Evolutionary conservation across 2,329 filamentous ascomycete genomes (phyloP), one percentile per base, ranked within the genome.

Genomic region (Talaromyces sp.): DNA sequence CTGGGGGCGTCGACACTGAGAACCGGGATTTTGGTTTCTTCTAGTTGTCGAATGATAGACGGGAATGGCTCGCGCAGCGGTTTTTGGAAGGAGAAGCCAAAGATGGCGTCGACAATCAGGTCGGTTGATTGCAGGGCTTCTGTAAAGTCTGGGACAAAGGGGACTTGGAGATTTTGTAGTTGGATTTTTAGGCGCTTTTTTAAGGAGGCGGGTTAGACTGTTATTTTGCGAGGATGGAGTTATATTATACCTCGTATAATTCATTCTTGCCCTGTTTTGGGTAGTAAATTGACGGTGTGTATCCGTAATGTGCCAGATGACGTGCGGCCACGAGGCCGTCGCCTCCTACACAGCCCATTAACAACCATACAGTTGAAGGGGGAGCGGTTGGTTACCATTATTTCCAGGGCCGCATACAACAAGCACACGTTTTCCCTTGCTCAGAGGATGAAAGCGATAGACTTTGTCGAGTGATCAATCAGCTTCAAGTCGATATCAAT

Each of bases 281-380:
- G 71, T 96, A 98, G 80, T 95, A 98, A 52, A 99, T 82, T 9
- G 86, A 89, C 3, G 93, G 93, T 27, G 85, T 84, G 77, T 98
- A 99, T 64, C 95, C 93, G 73, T 96, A 98, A 72, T 96, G 90
- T 73, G 86, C 87, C 5, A 99, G 84, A 76, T 99, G 95, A 28
- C 95, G 88, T 58, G 95, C 95, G 55, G 93, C 93, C 30, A 99
- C 95, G 3, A 99, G 85, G 2, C 95, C 95, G 75, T 99, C 95
- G 42, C 95, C 95, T 64, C 95, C 91, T 93, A 52, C 58, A 58
- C 19, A 10, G 55, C n/a, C 25, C 11, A 30, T 53, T 17, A 53
- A 30, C 49, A 17, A 27, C 25, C n/a, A 15, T 30, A 22, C 27
- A 30, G 17, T 19, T 19, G 4, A 9, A 42, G 7, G 17, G 7